Evolutionary conservation across 2,329 filamentous ascomycete genomes (phyloP), one percentile per base, ranked within the genome.

Genomic region (Curvularia lunata): DNA sequence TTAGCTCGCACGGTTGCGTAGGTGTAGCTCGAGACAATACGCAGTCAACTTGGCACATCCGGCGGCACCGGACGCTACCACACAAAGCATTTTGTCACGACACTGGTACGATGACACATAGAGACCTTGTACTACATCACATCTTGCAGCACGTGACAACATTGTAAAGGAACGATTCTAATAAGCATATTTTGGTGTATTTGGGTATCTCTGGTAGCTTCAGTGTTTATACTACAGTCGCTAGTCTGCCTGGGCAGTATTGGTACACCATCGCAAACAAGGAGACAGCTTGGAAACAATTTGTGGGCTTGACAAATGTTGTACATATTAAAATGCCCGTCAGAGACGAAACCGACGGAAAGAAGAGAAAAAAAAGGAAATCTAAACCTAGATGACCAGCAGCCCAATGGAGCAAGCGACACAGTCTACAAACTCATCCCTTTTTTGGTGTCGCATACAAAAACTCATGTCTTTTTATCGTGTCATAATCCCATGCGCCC

Each of bases 381-480:
- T 59, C 54, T 52, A 42, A 49, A 49, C 40, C 37, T 27, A 54
- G n/a, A 25, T 23, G 53, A 59, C 38, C 47, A 45, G 52, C 21
- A 34, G 27, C 43, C 32, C 43, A 30, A 38, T 16, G 13, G 25
- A 55, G 52, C 43, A 41, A 46, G 40, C 45, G 27, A 40, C 19
- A 40, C 30, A 34, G 37, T 61, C 54, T 56, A 63, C 41, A 32
- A 53, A 51, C 46, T 30, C 40, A 32, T 48, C 48, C 49, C 58
- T 61, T 61, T 61, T 62, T 48, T 54, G 25, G n/a, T 19, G 54
- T 48, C 52, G 51, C 40, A 45, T 61, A 58, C 41, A 27, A 43
- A 43, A 58, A 60, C n/a, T 57, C 54, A 46, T 61, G 48, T 58
- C 52, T 61, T 62, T 52, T 58, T 53, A 40, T 62, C 41, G 46